Evolutionary conservation across 176 grass and related monocot species (phyloP), one percentile per base, ranked within the genome.

Genomic region (Typha latifolia): DNA sequence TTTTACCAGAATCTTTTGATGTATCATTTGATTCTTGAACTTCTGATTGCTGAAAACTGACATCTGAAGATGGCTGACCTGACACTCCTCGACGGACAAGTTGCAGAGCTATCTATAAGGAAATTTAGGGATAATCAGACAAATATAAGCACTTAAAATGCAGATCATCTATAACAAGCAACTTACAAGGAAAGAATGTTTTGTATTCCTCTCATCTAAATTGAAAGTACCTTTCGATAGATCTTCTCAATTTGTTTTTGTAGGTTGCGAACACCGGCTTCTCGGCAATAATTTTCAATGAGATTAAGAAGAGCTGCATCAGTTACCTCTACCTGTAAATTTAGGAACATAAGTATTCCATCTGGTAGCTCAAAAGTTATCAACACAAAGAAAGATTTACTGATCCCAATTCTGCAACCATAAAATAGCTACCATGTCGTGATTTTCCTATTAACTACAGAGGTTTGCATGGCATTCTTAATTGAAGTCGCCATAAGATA

Each of bases 191-290:
- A 50, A 24, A 62, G 48, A 14, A 64, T 77, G 64, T 49, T 19
- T 22, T 3, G 9, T 18, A 16, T 9, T 48, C 61, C 47, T 32
- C 7, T 48, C 12, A 69, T 63, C 22, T 61, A 32, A 47, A 74
- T 69, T 53, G 50, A 64, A 74, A 73, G 37, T 43, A 99, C 94
- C 94, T 99, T 99, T 49, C 94, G 83, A 76, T 99, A 99, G 82
- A 99, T 99, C 75, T 90, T 99, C 82, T 99, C 89, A 69, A 99
- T 93, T 63, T 93, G 86, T 63, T 93, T 99, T 85, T 99, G 89
- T 82, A 99, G 89, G 61, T 99, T 99, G 56, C 94, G 86, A 32
- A 99, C 94, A 61, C 94, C 94, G 70, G 94, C 89, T 99, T 99
- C 94, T 79, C 83, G 78, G 67, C 94, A 99, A 78, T 99, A 99